phyloP scores from a whole-genome alignment of 1,139 yeast species.

The Diutina ranongensis region DNA sequence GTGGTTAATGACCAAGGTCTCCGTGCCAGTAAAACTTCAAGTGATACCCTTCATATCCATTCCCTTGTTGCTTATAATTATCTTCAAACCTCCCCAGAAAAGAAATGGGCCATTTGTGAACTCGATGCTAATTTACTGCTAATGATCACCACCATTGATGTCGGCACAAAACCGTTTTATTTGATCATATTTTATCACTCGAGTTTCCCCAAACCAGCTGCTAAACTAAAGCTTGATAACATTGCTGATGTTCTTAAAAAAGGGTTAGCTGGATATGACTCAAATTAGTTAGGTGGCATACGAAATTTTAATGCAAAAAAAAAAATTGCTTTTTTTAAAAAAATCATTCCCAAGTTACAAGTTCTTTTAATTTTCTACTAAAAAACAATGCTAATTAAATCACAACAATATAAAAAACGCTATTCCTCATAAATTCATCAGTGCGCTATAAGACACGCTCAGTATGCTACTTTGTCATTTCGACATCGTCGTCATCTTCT shows the following conservation, averaged over 20 bases:
- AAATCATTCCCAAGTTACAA: too few relatives aligned
- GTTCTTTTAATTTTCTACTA: background rate
- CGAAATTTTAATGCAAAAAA: too few relatives aligned
- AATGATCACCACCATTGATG: slow-evolving; percentile 15
- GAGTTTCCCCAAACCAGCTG: slow-evolving; percentile 27
- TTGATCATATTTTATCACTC: slow-evolving; percentile 23
- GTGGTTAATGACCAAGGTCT: slow-evolving; percentile 15
- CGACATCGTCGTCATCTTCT: slow-evolving; percentile 31
- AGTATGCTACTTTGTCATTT: slow-evolving; percentile 15
- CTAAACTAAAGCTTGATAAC: slow-evolving; percentile 31
- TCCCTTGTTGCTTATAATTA: slow-evolving; percentile 33
- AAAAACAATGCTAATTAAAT: background rate
- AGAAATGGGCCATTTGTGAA: slow-evolving; percentile 23
- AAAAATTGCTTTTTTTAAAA: background rate
- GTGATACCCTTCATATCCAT: slow-evolving; percentile 32
- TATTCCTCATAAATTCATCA: background rate
- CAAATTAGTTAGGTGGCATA: background rate
- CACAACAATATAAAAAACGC: background rate
- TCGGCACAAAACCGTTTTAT: slow-evolving; percentile 12
- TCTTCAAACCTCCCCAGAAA: slow-evolving; percentile 14
- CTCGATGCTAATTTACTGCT: slow-evolving; percentile 21
- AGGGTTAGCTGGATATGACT: slow-evolving; percentile 24
- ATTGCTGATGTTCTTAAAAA: slow-evolving; percentile 19
- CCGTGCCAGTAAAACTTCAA: slow-evolving; percentile 11
- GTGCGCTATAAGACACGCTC: background rate